These are phyloP conservation scores for Mycena olivaceomarginata DNA, from an alignment of 768 basidiomycete species.

Conservation along the genomic window DNA sequence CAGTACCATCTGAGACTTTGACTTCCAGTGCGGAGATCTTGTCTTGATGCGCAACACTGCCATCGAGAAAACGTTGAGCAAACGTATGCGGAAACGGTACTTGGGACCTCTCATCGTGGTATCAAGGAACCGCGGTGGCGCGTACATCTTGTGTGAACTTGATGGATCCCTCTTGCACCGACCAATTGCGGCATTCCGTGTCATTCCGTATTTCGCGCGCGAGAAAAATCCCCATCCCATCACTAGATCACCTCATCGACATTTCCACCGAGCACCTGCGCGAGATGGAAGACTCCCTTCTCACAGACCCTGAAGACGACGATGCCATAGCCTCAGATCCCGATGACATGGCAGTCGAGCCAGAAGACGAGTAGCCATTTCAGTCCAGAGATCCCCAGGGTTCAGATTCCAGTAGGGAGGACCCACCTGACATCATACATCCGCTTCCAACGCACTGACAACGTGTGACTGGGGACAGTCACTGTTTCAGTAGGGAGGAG, in stretches of 20 bases:
- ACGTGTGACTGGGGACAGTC: conserved; percentile 9
- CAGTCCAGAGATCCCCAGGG: neutral
- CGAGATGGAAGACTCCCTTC: neutral
- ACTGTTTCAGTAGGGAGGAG: conserved; percentile 9
- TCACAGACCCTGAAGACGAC: neutral
- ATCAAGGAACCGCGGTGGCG: conserved; percentile 47
- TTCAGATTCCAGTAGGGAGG: neutral
- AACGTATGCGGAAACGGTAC: conserved; percentile 52
- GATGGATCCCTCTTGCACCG: conserved; percentile 45
- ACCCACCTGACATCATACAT: neutral
- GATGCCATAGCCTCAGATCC: neutral
- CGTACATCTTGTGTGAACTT: conserved; percentile 43
- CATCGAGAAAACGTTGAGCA: conserved; percentile 52
- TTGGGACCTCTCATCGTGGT: conserved; percentile 58
- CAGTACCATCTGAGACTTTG: conserved; percentile 46
- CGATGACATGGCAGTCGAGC: neutral
- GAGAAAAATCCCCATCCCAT: conserved; percentile 14
- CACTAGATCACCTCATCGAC: conserved; percentile 37
- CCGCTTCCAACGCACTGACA: too few species aligned
- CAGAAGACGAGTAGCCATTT: neutral
- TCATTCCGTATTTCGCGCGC: conserved; percentile 47
- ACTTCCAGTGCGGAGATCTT: conserved; percentile 56
- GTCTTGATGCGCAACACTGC: conserved; percentile 52
- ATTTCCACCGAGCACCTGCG: conserved; percentile 17
- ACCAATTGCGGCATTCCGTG: conserved; percentile 47